Evolutionary conservation across 2,329 filamentous ascomycete species (phyloP), one percentile per base, ranked within the genome.

Genomic region (Fusarium foetens): DNA sequence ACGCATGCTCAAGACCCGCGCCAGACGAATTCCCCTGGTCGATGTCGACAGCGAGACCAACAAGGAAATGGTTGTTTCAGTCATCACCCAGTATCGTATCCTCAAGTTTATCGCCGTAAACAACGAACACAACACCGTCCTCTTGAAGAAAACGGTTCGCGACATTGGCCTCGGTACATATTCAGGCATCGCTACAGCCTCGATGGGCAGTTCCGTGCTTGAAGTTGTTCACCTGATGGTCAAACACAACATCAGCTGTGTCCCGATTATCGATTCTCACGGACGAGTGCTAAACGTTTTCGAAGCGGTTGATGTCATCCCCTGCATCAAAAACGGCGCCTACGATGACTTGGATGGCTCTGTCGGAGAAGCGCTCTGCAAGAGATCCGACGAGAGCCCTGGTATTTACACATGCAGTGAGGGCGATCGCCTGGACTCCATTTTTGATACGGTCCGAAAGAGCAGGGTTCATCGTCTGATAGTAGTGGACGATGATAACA

Each of bases 61-160:
- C 63, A 90, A 94, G 71, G 91, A 96, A 79, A 96, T 95, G 84
- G 94, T 99, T 23, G 93, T 99, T 68, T 98, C 94, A 77, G 96
- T 99, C 68, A 93, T 99, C 66, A 99, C 96, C 1, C 96, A 99
- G 82, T 99, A 99, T 83, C 93, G 97, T 65, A 98, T 99, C 76
- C 89, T 99, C 72, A 99, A 99, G 81, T 99, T 99, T 81, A 97
- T 99, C 70, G 95, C 96, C 16, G 95, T 99, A 82, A 99, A 99
- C 82, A 90, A 89, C 76, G 89, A 91, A 77, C 91, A 92, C 76
- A 93, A 97, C 79, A 98, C 95, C 8, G 92, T 97, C 76, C 89
- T 94, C 79, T 84, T 99, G 68, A 93, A 94, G 79, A 98, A 97
- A 83, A 92, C 94, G 14, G 86, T 99, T 63, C 89, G 90, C 68